A percentile compares a stretch with the other conserved stretches of the same genome.
Evolutionary conservation across 768 basidiomycete genomes (phyloP).

Genomic region (Russula earlei): DNA sequence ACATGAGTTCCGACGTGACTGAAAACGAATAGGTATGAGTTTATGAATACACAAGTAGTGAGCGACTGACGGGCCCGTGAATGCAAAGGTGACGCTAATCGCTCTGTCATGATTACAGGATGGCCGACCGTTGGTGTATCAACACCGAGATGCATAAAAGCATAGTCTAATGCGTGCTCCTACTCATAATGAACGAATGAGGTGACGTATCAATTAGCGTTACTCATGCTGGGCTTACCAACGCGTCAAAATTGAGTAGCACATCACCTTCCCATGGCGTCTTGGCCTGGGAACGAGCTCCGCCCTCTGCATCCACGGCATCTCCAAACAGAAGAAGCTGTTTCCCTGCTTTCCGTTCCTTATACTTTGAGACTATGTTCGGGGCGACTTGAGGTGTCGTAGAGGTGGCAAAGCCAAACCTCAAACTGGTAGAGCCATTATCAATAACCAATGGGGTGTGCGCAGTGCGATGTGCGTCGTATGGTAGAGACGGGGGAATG

Average conservation of each 20-base stretch:
- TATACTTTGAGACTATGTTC: constrained; percentile 79
- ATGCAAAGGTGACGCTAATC: constrained; percentile 79
- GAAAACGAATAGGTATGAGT: not conserved
- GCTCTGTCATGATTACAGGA: constrained; percentile 90
- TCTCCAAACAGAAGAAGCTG: constrained; percentile 83
- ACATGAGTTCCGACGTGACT: constrained; percentile 96
- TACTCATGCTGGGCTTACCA: constrained; percentile 48
- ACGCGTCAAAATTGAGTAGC: constrained; percentile 80
- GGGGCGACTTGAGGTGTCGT: constrained; percentile 46
- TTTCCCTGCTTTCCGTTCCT: constrained; percentile 78
- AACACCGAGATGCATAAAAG: constrained; percentile 80
- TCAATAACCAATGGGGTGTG: constrained; percentile 73
- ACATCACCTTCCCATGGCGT: constrained; percentile 94
- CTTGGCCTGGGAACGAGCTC: constrained; percentile 65
- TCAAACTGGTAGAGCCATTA: constrained; percentile 75
- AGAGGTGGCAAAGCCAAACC: constrained; percentile 74
- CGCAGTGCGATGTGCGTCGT: constrained; percentile 8
- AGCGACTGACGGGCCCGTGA: constrained; percentile 67
- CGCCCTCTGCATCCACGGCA: constrained; percentile 79
- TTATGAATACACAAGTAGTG: not conserved
- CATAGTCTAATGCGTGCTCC: constrained; percentile 93
- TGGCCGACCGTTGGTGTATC: constrained; percentile 69
- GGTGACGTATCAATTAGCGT: not conserved
- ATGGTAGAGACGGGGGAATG: constrained; percentile 1
- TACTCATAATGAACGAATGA: constrained; percentile 29